Evolutionary conservation across 768 basidiomycete species (phyloP).

Genomic region (Daedalea quercina): DNA sequence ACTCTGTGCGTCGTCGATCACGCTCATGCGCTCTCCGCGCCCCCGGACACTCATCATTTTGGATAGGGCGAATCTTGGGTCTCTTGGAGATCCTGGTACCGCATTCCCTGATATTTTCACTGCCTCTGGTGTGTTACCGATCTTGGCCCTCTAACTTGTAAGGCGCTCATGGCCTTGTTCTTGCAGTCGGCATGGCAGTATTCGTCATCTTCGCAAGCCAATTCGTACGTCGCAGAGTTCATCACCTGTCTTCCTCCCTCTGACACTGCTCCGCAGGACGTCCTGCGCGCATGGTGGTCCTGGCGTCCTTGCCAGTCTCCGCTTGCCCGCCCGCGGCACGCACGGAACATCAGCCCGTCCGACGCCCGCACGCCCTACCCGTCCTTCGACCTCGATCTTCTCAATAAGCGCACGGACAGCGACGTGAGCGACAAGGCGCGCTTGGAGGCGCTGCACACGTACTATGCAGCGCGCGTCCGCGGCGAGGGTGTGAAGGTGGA

Average conservation of each 20-base stretch:
- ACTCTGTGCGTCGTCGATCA: slow-evolving; percentile 13
- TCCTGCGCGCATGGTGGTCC: slow-evolving; percentile 18
- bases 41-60: neutral
- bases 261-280: slow-evolving; percentile 9
- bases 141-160: neutral
- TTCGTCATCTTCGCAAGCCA: slow-evolving; percentile 22
- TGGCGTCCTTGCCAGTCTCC: slow-evolving; percentile 2
- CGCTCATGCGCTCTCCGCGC: neutral
- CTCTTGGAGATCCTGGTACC: slow-evolving; percentile 1
- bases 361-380: slow-evolving; percentile 7
- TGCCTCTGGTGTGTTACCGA: slow-evolving; percentile 15
- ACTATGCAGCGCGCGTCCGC: slow-evolving; percentile 11
- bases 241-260: neutral
- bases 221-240: slow-evolving; percentile 6
- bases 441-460: slow-evolving; percentile 11
- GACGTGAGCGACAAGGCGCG: slow-evolving; percentile 12
- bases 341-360: neutral
- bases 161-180: neutral
- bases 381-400: slow-evolving; percentile 8
- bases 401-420: slow-evolving; percentile 7
- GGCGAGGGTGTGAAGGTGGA: slow-evolving; percentile 9
- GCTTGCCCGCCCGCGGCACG: neutral
- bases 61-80: slow-evolving; percentile 5
- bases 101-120: slow-evolving; percentile 20
- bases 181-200: slow-evolving; percentile 17